Evolutionary conservation across 1,284 basidiomycete genomes (phyloP), one percentile per base, ranked within the genome.

Genomic region (Vanrija pseudolonga): DNA sequence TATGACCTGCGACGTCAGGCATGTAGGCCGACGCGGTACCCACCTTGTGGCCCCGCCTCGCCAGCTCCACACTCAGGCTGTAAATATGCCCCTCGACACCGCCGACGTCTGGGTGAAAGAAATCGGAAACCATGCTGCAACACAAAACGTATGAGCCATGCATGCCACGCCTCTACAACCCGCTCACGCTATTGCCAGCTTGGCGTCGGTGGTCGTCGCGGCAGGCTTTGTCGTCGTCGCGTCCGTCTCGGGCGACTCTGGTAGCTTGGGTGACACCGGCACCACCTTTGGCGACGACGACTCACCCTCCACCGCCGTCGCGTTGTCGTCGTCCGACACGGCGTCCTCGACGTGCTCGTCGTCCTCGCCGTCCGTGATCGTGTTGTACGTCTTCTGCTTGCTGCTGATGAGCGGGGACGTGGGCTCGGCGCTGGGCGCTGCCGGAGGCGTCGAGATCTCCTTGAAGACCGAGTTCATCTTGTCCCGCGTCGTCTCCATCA

Each of bases 81-180:
- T 92, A 97, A 48, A 98, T 94, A 75, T 98, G 93, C 59, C 86
- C 94, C 76, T 98, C 96, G 22, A 99, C 94, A 11, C 96, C 96
- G 22, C 96, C 96, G 3, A 96, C 87, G 59, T 86, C 83, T 0
- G 95, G 95, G 69, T 90, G 87, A 78, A 98, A 99, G 79, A 98
- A 99, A 76, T 99, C 95, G 46, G 87, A 91, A 45, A 98, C 85
- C 89, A 99, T 93, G 32, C 76, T 77, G 53, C 36, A n/a, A 23
- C 47, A 38, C 36, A 26, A 46, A 22, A 50, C 37, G 38, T 56
- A 63, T 66, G 56, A 65, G 66, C 63, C 59, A 69, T 63, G 63
- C 62, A 65, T 68, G 54, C 56, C 32, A 50, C 26, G 38, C 17
- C 17, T n/a, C 45, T 49, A 55, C 50, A 52, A 55, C 38, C 19